phyloP scores from a whole-genome alignment of 805 yeast genomes.

The Myxozyma monticola region DNA sequence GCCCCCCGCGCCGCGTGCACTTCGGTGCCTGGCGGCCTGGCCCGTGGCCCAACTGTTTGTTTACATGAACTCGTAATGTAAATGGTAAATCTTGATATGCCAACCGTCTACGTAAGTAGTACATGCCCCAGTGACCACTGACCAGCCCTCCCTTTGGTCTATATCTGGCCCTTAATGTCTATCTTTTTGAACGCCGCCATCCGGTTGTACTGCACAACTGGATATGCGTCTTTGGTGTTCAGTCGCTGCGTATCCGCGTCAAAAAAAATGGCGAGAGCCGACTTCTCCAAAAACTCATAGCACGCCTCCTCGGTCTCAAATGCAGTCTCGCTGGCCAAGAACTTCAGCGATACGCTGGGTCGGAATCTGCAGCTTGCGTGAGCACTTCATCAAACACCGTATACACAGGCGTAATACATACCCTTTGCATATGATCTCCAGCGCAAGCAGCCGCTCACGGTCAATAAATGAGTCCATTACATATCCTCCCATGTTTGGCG shows the following conservation, averaged over 20 bases:
- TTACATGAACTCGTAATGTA: too few species aligned
- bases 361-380: constrained; percentile 37
- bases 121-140: too few species aligned
- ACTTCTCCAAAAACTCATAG: constrained; percentile 16
- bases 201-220: constrained; percentile 42
- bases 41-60: too few species aligned
- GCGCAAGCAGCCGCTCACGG: constrained; percentile 58
- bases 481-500: constrained; percentile 47
- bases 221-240: constrained; percentile 34
- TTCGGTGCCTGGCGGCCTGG: too few species aligned
- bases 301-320: constrained; percentile 44
- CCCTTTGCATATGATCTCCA: constrained; percentile 56
- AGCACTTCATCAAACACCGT: not conserved
- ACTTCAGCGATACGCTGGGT: constrained; percentile 35
- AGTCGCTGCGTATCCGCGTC: constrained; percentile 17
- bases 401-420: constrained; percentile 33
- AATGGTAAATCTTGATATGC: too few species aligned
- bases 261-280: constrained; percentile 3
- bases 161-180: constrained; percentile 85
- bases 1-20: too few species aligned
- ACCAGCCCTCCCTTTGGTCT: not conserved
- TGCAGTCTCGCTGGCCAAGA: constrained; percentile 34
- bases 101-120: too few species aligned
- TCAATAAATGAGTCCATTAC: constrained; percentile 56
- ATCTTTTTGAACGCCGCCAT: constrained; percentile 53